These are phyloP conservation scores for Lavandula angustifolia DNA, from an alignment of 257 asterid genomes.

Conservation along the genomic window DNA sequence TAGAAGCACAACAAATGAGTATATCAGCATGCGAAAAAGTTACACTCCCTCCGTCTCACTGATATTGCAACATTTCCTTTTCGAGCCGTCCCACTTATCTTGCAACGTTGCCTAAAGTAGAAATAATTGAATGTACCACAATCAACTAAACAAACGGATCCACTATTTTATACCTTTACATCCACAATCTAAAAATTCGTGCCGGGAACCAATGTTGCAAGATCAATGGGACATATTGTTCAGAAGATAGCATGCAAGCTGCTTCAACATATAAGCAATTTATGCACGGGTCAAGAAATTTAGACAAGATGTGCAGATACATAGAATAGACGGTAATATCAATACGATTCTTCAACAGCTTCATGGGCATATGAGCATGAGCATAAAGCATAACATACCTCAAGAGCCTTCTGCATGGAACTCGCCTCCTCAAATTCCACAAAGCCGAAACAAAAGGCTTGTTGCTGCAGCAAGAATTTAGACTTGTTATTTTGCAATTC, in stretches of 20 bases:
- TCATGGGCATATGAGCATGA: neutral
- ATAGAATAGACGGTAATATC: neutral
- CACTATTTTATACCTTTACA: too few relatives aligned
- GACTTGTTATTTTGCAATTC: constrained; percentile 20
- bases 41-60: too few relatives aligned
- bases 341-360: neutral
- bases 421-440: constrained; percentile 75
- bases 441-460: constrained; percentile 68
- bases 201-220: too few relatives aligned
- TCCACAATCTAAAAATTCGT: too few relatives aligned
- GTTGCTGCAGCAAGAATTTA: constrained; percentile 46
- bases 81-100: too few relatives aligned
- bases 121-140: too few relatives aligned
- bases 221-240: too few relatives aligned
- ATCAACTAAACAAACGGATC: too few relatives aligned
- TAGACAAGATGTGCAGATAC: neutral
- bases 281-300: neutral
- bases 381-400: constrained; percentile 47
- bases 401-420: constrained; percentile 63
- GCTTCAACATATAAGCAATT: neutral
- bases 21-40: neutral
- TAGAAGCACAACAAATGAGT: neutral
- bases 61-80: too few relatives aligned
- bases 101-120: too few relatives aligned
- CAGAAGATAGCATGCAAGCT: neutral